Percentiles rank a stretch among this genome's conserved stretches.
Conservation (phyloP, 495 filamentous ascomycete genomes). For the Hyaloscypha variabilis region DNA sequence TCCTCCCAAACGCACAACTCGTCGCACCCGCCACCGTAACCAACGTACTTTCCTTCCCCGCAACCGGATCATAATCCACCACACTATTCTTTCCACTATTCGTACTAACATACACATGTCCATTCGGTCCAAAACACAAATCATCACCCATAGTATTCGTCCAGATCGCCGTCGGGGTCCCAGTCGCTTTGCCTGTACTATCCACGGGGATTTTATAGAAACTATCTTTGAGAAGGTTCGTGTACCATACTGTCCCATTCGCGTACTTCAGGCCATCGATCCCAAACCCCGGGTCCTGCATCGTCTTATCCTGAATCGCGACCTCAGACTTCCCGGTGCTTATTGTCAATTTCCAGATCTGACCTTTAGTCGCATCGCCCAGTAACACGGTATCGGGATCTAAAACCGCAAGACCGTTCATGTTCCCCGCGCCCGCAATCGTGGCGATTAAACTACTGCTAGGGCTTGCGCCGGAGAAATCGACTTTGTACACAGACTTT, state of each 20-base stretch:
- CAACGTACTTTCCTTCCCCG: conserved; percentile 34
- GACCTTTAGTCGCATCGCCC: too few species aligned
- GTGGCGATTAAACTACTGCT: conserved; percentile 38
- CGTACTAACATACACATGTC: conserved; percentile 43
- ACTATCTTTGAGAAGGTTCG: too few species aligned
- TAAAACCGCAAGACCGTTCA: conserved; percentile 44
- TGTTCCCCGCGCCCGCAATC: conserved; percentile 41
- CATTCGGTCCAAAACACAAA: conserved; percentile 42
- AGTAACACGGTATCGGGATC: conserved; percentile 41
- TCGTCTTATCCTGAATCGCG: too few species aligned
- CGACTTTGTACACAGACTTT: conserved; percentile 43
- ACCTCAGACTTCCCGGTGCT: too few species aligned
- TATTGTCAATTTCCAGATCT: too few species aligned
- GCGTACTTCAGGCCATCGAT: too few species aligned
- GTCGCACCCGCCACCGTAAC: conserved; percentile 39
- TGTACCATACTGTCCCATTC: too few species aligned
- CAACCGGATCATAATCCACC: conserved; percentile 38
- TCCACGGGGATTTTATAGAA: too few species aligned
- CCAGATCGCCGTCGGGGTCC: too few species aligned
- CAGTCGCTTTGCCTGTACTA: too few species aligned
- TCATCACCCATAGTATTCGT: too few species aligned
- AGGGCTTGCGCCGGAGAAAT: conserved; percentile 38
- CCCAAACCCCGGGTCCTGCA: too few species aligned
- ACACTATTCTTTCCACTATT: conserved; percentile 38
- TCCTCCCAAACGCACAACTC: conserved; percentile 40